A percentile compares a stretch with the other conserved stretches of the same genome.
Evolutionary conservation across 352 stramenopile species (phyloP).

Genomic region (Phytopythium litorale): DNA sequence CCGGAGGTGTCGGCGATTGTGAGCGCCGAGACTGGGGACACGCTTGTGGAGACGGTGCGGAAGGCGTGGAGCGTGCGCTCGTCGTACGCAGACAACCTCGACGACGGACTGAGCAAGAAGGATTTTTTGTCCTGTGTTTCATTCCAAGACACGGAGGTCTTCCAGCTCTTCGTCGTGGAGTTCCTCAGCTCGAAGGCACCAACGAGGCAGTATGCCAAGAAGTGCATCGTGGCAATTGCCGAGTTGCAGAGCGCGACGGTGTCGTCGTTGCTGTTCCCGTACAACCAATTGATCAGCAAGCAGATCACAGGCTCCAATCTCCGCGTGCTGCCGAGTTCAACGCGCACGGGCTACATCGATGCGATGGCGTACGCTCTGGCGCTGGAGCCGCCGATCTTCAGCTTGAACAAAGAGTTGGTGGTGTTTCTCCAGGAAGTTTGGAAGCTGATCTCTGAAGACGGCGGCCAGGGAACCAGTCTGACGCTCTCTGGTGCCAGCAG

Average conservation of each 20-base stretch:
- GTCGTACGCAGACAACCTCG: constrained; percentile 31
- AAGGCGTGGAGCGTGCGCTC: constrained; percentile 49
- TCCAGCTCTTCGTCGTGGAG: constrained; percentile 87
- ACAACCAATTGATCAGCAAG: constrained; percentile 83
- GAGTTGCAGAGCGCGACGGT: constrained; percentile 48
- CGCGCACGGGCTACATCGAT: constrained; percentile 79
- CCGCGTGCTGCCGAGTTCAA: constrained; percentile 60
- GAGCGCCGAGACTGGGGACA: constrained; percentile 61
- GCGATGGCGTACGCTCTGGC: constrained; percentile 78
- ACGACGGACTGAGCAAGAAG: constrained; percentile 39
- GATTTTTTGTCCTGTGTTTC: constrained; percentile 67
- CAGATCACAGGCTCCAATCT: constrained; percentile 81
- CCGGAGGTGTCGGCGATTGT: constrained; percentile 81
- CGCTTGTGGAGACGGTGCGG: constrained; percentile 50
- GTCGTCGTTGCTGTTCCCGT: constrained; percentile 73
- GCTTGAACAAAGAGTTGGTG: constrained; percentile 83
- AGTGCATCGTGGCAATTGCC: constrained; percentile 61
- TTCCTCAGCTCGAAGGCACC: constrained; percentile 73
- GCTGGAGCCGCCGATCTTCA: constrained; percentile 75
- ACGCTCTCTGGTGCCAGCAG: constrained; percentile 14
- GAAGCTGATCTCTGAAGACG: constrained; percentile 77
- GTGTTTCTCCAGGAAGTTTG: constrained; percentile 85
- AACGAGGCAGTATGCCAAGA: constrained; percentile 65
- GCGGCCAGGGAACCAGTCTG: constrained; percentile 4
- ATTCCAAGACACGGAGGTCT: constrained; percentile 83